Percentiles rank a stretch among this genome's conserved stretches.
These are phyloP conservation scores for Petunia secreta DNA, from an alignment of 257 asterid genomes.

Conservation along the genomic window DNA sequence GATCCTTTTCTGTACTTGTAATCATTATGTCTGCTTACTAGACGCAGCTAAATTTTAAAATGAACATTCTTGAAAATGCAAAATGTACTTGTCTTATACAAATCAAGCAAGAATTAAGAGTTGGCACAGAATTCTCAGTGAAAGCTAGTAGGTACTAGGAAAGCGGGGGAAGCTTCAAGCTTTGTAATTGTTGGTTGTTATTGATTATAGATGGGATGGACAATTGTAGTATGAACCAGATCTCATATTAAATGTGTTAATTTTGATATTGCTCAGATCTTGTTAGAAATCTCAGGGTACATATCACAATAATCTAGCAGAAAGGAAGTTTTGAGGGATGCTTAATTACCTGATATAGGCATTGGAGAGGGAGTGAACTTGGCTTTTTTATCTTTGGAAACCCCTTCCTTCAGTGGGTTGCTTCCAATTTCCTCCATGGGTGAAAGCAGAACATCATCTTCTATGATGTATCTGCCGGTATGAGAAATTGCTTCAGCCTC, in stretches of 20 bases:
- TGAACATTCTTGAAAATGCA: neutral
- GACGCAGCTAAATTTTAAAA: slow-evolving; percentile 34
- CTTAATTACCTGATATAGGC: slow-evolving; percentile 69
- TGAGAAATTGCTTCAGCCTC: slow-evolving; percentile 33
- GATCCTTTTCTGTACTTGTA: neutral
- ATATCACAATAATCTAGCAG: too few relatives aligned
- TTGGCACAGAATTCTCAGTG: neutral
- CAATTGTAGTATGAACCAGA: neutral
- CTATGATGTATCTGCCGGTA: slow-evolving; percentile 11
- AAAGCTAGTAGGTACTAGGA: neutral
- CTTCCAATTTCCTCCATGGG: slow-evolving; percentile 36
- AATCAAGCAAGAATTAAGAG: slow-evolving; percentile 21
- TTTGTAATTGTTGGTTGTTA: neutral
- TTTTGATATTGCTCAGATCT: neutral
- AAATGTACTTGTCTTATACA: slow-evolving; percentile 29
- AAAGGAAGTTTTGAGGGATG: neutral
- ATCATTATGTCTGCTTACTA: neutral
- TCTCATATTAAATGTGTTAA: neutral
- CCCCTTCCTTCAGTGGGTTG: slow-evolving; percentile 32
- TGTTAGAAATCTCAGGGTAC: neutral
- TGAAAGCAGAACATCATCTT: slow-evolving; percentile 26
- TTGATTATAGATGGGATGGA: neutral
- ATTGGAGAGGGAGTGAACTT: slow-evolving; percentile 53
- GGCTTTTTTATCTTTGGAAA: slow-evolving; percentile 34
- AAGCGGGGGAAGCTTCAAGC: neutral